Conservation (phyloP, 352 stramenopile genomes). For the Ophiocytium majus region DNA sequence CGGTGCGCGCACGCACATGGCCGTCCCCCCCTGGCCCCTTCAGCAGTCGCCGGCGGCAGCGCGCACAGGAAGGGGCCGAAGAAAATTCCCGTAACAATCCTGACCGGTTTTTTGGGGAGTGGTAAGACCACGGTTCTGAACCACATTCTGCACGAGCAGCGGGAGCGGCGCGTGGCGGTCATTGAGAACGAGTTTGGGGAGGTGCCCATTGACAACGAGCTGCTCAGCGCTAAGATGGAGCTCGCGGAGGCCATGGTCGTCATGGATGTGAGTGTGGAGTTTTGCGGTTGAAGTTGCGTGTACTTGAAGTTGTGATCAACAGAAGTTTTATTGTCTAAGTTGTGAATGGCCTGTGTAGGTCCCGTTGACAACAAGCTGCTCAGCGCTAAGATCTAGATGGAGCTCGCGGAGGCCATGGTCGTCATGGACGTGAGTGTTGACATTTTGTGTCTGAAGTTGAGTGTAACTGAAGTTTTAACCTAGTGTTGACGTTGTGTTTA, state of each 20-base stretch:
- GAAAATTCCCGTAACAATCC: slow-evolving; percentile 43
- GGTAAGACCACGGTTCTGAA: slow-evolving; percentile 53
- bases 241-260: slow-evolving; percentile 15
- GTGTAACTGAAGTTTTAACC: no score
- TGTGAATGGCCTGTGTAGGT: slow-evolving; percentile 53
- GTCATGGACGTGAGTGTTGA: slow-evolving; percentile 22
- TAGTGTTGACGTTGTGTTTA: no score
- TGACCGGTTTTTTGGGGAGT: slow-evolving; percentile 45
- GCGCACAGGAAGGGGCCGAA: neutral
- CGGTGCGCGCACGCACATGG: neutral
- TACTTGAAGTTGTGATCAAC: neutral
- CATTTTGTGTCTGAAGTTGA: no score
- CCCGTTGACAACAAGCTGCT: slow-evolving; percentile 50
- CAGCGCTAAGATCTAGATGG: neutral
- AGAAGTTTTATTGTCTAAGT: neutral
- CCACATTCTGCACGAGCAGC: slow-evolving; percentile 45
- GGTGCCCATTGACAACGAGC: slow-evolving; percentile 53
- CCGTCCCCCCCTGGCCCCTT: no score
- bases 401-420: slow-evolving; percentile 16
- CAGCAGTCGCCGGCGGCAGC: no score
- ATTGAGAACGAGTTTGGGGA: slow-evolving; percentile 65
- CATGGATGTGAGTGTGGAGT: slow-evolving; percentile 15
- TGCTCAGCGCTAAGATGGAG: slow-evolving; percentile 27
- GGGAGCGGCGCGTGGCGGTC: slow-evolving; percentile 61
- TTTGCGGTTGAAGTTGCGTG: neutral